Evolutionary conservation across 2,329 filamentous ascomycete species (phyloP).

Genomic region (Biscogniauxia sp.): DNA sequence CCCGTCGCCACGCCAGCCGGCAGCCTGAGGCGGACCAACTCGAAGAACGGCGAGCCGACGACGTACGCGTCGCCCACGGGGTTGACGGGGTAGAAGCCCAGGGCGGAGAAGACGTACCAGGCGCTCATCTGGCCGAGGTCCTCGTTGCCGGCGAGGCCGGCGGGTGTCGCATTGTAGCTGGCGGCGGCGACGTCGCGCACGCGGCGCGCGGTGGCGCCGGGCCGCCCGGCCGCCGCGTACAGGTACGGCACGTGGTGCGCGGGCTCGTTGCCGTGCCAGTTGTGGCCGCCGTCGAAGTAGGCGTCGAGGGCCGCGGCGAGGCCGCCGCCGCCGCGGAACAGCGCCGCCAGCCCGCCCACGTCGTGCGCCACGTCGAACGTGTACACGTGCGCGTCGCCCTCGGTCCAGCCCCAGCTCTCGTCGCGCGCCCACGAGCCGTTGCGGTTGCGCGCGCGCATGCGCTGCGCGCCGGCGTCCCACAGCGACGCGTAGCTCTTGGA

Average conservation of each 20-base stretch:
- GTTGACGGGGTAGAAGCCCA: conserved; percentile 48
- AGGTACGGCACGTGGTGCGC: conserved; percentile 47
- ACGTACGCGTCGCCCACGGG: conserved; percentile 44
- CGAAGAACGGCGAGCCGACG: conserved; percentile 45
- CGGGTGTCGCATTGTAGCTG: conserved; percentile 45
- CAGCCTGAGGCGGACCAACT: conserved; percentile 39
- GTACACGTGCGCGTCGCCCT: conserved; percentile 50
- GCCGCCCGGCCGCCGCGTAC: conserved; percentile 42
- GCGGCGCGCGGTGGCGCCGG: conserved; percentile 36
- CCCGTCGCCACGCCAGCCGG: conserved; percentile 31
- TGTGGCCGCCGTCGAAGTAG: conserved; percentile 44
- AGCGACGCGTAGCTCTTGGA: conserved; percentile 41
- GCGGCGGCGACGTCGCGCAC: conserved; percentile 37
- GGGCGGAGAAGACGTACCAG: conserved; percentile 46
- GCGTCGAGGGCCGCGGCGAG: conserved; percentile 43
- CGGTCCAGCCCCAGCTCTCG: conserved; percentile 45
- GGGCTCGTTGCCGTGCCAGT: conserved; percentile 47
- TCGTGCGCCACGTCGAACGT: conserved; percentile 49
- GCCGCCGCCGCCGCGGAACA: conserved; percentile 38
- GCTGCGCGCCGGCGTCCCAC: conserved; percentile 42
- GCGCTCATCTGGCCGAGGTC: conserved; percentile 50
- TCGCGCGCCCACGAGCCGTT: conserved; percentile 44
- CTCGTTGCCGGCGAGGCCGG: conserved; percentile 46
- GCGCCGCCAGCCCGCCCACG: conserved; percentile 36
- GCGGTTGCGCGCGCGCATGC: conserved; percentile 46